Conservation (phyloP, 116 monocot genomes). For the Zostera marina region DNA sequence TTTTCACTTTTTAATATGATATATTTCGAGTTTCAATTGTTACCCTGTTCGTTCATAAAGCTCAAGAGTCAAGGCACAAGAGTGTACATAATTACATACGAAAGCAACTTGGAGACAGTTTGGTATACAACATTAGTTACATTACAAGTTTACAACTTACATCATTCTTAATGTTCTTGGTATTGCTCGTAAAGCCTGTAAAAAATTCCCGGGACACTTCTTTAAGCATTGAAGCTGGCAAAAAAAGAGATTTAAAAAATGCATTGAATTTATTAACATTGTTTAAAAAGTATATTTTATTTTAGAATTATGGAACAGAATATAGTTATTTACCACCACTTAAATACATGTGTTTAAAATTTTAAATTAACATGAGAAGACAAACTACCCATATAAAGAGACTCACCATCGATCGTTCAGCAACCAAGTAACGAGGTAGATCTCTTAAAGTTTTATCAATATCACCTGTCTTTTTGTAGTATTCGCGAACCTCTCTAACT, state of each 20-base stretch:
- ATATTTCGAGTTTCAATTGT: too few species aligned
- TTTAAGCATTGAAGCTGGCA: conserved; percentile 83
- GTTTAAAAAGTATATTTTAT: too few species aligned
- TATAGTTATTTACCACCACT: too few species aligned
- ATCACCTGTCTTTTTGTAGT: conserved; percentile 61
- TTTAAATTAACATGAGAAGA: background rate
- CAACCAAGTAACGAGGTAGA: conserved; percentile 70
- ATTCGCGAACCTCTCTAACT: conserved; percentile 42
- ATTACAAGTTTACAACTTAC: conserved; percentile 27
- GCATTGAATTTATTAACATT: too few species aligned
- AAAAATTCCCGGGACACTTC: conserved; percentile 92
- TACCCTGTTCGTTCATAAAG: too few species aligned
- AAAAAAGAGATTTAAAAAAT: background rate
- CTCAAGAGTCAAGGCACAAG: too few species aligned
- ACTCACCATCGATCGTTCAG: conserved; percentile 93
- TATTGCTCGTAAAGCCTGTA: conserved; percentile 75
- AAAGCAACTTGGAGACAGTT: too few species aligned
- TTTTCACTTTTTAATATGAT: too few species aligned
- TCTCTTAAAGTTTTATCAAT: conserved; percentile 51
- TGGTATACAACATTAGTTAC: background rate
- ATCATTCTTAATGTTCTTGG: conserved; percentile 99
- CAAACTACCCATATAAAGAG: background rate
- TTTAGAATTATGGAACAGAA: too few species aligned
- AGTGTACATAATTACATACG: too few species aligned
- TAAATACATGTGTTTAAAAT: too few species aligned